Conservation (phyloP, 2,329 filamentous ascomycete genomes). For the Xylariales sp. region DNA sequence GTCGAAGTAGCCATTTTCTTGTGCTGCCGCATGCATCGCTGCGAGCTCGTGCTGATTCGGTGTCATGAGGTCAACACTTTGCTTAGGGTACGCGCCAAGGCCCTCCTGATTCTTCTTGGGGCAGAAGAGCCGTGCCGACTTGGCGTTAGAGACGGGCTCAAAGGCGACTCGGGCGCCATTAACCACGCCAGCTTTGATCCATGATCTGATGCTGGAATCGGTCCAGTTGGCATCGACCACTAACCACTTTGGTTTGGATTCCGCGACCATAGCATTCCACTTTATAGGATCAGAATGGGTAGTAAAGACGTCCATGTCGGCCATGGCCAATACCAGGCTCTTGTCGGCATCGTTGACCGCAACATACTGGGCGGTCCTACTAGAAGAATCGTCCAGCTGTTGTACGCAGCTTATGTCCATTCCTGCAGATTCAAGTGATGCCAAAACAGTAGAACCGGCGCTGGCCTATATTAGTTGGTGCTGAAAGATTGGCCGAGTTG, state of each 20-base stretch:
- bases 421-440: slow-evolving; percentile 58
- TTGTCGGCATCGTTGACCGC: slow-evolving; percentile 82
- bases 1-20: slow-evolving; percentile 63
- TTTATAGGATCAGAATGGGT: slow-evolving; percentile 44
- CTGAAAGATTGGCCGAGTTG: too few species aligned
- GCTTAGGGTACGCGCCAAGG: slow-evolving; percentile 51
- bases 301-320: slow-evolving; percentile 87
- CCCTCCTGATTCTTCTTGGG: slow-evolving; percentile 27
- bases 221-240: slow-evolving; percentile 89
- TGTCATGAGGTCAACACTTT: slow-evolving; percentile 69
- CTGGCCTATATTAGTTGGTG: too few species aligned
- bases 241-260: slow-evolving; percentile 65
- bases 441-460: slow-evolving; percentile 69
- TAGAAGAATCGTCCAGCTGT: slow-evolving; percentile 45
- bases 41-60: slow-evolving; percentile 81
- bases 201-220: slow-evolving; percentile 58
- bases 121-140: slow-evolving; percentile 67
- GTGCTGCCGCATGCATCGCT: slow-evolving; percentile 72
- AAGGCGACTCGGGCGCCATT: slow-evolving; percentile 63
- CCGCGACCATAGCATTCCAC: slow-evolving; percentile 57
- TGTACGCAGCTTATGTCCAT: slow-evolving; percentile 63
- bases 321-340: slow-evolving; percentile 87
- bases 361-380: slow-evolving; percentile 84
- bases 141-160: slow-evolving; percentile 83
- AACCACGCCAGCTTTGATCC: slow-evolving; percentile 58